A percentile compares a stretch with the other conserved stretches of the same genome.
Evolutionary conservation across 164 flowering plant genomes (phyloP).

Genomic region (Stephania cephalantha): DNA sequence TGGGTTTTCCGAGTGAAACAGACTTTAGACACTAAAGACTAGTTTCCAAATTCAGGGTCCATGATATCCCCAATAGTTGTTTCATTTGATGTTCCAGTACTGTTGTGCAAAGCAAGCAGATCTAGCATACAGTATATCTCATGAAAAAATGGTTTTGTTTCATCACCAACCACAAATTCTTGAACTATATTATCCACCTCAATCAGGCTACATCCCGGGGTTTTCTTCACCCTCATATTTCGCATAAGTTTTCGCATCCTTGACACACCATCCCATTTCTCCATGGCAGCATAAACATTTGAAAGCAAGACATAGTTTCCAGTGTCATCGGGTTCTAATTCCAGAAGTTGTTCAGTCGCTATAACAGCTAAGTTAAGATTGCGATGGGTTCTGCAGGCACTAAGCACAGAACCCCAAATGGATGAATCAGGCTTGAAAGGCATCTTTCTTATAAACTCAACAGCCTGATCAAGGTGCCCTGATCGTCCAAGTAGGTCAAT

Average conservation of each 20-base stretch:
- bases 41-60: background rate
- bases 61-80: constrained; percentile 1
- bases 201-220: constrained; percentile 30
- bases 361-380: constrained; percentile 19
- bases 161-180: constrained; percentile 27
- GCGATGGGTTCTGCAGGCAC: constrained; percentile 23
- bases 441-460: constrained; percentile 23
- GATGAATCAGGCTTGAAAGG: constrained; percentile 25
- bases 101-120: constrained; percentile 12
- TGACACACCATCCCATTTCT: constrained; percentile 29
- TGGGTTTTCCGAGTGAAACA: background rate
- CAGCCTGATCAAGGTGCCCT: constrained; percentile 22
- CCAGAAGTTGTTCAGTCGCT: constrained; percentile 25
- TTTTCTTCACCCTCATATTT: constrained; percentile 24
- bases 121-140: constrained; percentile 18
- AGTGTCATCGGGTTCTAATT: constrained; percentile 28
- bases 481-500: constrained; percentile 32
- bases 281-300: constrained; percentile 21
- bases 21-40: background rate
- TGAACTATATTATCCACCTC: constrained; percentile 27
- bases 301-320: constrained; percentile 27
- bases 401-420: constrained; percentile 32
- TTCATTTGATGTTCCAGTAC: background rate
- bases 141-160: constrained; percentile 13
- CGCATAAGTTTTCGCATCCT: constrained; percentile 24